Evolutionary conservation across 192 early-diverging fungal species (phyloP), one percentile per base, ranked within the genome.

Genomic region (Umbelopsis vinacea): DNA sequence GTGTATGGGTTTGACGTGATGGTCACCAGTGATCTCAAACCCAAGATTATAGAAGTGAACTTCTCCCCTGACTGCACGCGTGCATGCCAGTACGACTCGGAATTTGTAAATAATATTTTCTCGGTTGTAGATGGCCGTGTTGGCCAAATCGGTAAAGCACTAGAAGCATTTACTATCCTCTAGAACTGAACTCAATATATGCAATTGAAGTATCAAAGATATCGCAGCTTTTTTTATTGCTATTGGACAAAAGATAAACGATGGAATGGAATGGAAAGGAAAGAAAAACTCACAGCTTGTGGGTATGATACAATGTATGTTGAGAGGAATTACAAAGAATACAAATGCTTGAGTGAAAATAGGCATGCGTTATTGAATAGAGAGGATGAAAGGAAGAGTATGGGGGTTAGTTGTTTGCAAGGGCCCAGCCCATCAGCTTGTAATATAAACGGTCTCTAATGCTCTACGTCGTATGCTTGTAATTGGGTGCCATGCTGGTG

Each of bases 1-100:
- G 52, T 83, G 37, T 85, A 85, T 66, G 80, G 78, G 0, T 83
- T 85, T 60, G 84, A 85, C 67, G 72, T 85, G 5, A 81, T 83
- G 79, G 55, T 85, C 35, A 85, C 77, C 37, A 74, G 75, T 40
- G 74, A 81, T 50, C 71, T 53, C 21, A 74, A 85, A 29, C 84
- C 84, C 6, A 73, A 81, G 14, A 53, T 85, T 9, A 77, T 83
- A 19, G 77, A 83, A 70, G 77, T 82, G 60, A 81, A 85, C 69
- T 81, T 81, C 69, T 76, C 81, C 23, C 79, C 84, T 6, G 81
- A 85, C 50, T 81, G 81, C 40, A 81, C 78, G 0, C 67, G 81
- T 29, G 81, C 81, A 26, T 85, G 81, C 71, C 73, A 82, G 77
- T 80, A 82, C 68, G 83, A 85, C 22, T 76, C 80, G 17, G 80